Evolutionary conservation across 768 basidiomycete genomes (phyloP), one percentile per base, ranked within the genome.

Genomic region (Amanita phalloides): DNA sequence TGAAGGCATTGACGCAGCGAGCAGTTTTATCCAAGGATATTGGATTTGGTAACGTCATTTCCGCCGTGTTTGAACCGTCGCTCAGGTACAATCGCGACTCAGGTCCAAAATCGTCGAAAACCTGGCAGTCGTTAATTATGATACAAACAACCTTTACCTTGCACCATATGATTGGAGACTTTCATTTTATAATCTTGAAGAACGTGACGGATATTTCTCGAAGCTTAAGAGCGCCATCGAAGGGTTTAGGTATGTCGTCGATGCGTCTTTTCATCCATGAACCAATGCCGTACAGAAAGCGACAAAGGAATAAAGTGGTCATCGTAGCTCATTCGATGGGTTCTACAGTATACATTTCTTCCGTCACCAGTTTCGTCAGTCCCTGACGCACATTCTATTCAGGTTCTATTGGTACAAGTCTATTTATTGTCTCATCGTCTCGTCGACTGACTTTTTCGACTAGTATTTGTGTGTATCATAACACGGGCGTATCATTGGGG

Each of bases 101-200:
- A 48, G 87, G 87, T 82, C 86, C 1, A 93, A 94, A 65, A 88
- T 96, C 48, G 81, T 98, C 8, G 89, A 97, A 66, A 98, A 99
- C 58, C 75, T 97, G 2, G 93, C 95, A 0, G 90, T 85, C 1
- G 78, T 97, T 17, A 86, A 86, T 60, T 98, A 97, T 60, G 94
- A 97, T 59, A 87, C 89, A 0, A 90, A 93, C 58, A 93, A 92
- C 57, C 68, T 94, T 32, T 74, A 82, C 61, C 74, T 91, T 3
- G 87, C 88, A 1, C 80, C 89, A 11, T 96, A 96, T 60, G 93
- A 96, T 59, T 97, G 93, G 95, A 76, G 87, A 37, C 62, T 90
- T 32, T 89, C 88, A 11, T 90, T 81, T 64, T 84, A 79, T 65
- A 98, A 99, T 62, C 79, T 97, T 2, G 92, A 99, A 68, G 84